Evolutionary conservation across 2,329 filamentous ascomycete species (phyloP).

Genomic region (Orbilia oligospora): DNA sequence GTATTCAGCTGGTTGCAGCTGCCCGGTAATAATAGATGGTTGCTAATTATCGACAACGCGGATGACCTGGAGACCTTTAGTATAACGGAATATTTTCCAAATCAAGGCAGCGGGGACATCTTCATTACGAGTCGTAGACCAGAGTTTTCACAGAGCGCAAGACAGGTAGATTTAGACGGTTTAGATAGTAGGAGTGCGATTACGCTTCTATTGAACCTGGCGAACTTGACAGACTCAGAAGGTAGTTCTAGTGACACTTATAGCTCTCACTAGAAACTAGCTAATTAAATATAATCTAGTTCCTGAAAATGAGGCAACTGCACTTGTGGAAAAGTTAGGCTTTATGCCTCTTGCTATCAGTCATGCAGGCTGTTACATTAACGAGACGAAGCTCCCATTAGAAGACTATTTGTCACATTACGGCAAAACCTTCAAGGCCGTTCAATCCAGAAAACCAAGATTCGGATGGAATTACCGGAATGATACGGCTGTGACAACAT

Average conservation of each 20-base stretch:
- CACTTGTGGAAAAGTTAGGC: slow-evolving; percentile 48
- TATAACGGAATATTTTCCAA: slow-evolving; percentile 29
- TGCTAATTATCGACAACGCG: slow-evolving; percentile 32
- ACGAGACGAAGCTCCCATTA: slow-evolving; percentile 15
- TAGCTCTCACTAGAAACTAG: not conserved
- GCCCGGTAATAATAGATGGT: not conserved
- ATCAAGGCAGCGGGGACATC: slow-evolving; percentile 14
- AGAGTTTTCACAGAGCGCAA: slow-evolving; percentile 19
- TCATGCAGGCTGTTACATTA: slow-evolving; percentile 34
- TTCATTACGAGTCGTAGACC: slow-evolving; percentile 29
- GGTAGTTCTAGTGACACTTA: not conserved
- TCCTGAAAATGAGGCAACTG: slow-evolving; percentile 11
- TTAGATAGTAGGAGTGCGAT: slow-evolving; percentile 13
- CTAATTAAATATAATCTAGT: not conserved
- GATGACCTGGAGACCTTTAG: slow-evolving; percentile 39
- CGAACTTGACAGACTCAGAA: not conserved
- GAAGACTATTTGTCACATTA: slow-evolving; percentile 1
- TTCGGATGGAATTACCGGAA: slow-evolving; percentile 39
- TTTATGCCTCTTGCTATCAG: slow-evolving; percentile 48
- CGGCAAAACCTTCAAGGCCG: slow-evolving; percentile 15
- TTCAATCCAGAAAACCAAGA: slow-evolving; percentile 41
- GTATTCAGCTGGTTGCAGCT: not conserved
- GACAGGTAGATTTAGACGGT: slow-evolving; percentile 6
- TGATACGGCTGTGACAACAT: slow-evolving; percentile 57
- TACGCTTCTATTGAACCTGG: slow-evolving; percentile 13